Percentiles rank a stretch among this genome's conserved stretches.
phyloP scores from a whole-genome alignment of 2,329 filamentous ascomycete genomes.

The Aspergillus fijiensis region DNA sequence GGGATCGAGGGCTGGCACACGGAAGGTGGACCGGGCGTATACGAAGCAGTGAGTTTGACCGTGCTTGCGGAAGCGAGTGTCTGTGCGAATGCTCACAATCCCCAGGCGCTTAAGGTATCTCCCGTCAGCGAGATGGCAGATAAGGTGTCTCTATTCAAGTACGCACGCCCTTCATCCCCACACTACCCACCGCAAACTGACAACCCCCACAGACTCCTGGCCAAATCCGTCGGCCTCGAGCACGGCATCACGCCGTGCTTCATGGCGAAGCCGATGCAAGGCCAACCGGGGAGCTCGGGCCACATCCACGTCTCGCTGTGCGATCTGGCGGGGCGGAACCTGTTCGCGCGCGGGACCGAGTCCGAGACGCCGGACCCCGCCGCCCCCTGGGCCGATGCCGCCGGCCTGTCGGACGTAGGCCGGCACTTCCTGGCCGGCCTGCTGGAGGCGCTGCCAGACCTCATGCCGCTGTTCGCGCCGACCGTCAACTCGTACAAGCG shows the following conservation, averaged over 20 bases:
- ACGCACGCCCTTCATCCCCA: background rate
- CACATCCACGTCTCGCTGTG: slow-evolving; percentile 91
- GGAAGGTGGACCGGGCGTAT: slow-evolving; percentile 86
- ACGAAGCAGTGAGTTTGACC: slow-evolving; percentile 66
- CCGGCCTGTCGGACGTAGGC: slow-evolving; percentile 80
- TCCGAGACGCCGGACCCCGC: slow-evolving; percentile 58
- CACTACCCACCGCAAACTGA: background rate
- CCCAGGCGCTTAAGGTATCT: slow-evolving; percentile 73
- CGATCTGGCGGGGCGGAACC: slow-evolving; percentile 72
- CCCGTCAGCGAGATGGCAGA: slow-evolving; percentile 87
- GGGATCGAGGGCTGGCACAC: slow-evolving; percentile 92
- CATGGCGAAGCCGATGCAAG: slow-evolving; percentile 93
- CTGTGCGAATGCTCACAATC: background rate
- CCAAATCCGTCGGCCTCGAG: slow-evolving; percentile 80
- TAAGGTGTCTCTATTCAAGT: slow-evolving; percentile 85
- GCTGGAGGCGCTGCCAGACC: slow-evolving; percentile 80
- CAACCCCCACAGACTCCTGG: slow-evolving; percentile 59
- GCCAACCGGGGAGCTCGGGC: slow-evolving; percentile 86
- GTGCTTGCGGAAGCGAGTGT: background rate
- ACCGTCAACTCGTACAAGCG: slow-evolving; percentile 97
- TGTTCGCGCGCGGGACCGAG: slow-evolving; percentile 67
- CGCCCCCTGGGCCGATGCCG: slow-evolving; percentile 70
- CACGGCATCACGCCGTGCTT: slow-evolving; percentile 93
- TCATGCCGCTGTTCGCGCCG: slow-evolving; percentile 91
- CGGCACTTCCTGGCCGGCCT: slow-evolving; percentile 89